These are phyloP conservation scores for Hymenoscyphus repandus DNA, from an alignment of 2,329 filamentous ascomycete genomes.

Conservation along the genomic window DNA sequence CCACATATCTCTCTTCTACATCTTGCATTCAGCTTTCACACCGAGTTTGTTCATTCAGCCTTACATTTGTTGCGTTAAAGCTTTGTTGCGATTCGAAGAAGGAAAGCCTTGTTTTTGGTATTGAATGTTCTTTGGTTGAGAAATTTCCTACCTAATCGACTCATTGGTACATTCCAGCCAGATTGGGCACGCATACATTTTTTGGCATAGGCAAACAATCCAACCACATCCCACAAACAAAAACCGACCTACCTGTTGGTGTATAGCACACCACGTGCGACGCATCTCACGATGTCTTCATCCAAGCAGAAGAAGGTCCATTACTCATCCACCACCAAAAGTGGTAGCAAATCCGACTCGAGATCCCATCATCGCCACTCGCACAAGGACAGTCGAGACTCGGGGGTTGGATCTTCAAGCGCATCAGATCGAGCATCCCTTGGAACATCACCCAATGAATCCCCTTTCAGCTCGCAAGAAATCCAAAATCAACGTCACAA, in stretches of 20 bases:
- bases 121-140: background rate
- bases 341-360: slow-evolving; percentile 7
- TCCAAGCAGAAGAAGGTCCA: slow-evolving; percentile 23
- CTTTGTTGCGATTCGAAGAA: background rate
- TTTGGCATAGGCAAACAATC: background rate
- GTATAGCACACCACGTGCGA: slow-evolving; percentile 2
- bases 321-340: slow-evolving; percentile 22
- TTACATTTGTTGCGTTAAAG: background rate
- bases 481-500: slow-evolving; percentile 20
- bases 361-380: slow-evolving; percentile 4
- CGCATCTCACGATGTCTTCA: slow-evolving; percentile 19
- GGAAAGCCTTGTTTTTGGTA: background rate
- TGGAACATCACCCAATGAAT: slow-evolving; percentile 14
- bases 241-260: background rate
- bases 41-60: background rate
- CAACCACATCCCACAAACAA: background rate
- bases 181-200: background rate
- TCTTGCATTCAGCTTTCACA: background rate
- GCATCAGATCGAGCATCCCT: slow-evolving; percentile 24
- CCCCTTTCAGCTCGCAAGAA: slow-evolving; percentile 14
- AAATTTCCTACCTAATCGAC: background rate
- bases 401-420: slow-evolving; percentile 21
- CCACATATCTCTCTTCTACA: background rate
- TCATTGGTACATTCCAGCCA: background rate
- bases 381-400: slow-evolving; percentile 21